Base-by-base conservation (phyloP, 805 yeast species). In the Cyberlindnera euphorbiae region DNA sequence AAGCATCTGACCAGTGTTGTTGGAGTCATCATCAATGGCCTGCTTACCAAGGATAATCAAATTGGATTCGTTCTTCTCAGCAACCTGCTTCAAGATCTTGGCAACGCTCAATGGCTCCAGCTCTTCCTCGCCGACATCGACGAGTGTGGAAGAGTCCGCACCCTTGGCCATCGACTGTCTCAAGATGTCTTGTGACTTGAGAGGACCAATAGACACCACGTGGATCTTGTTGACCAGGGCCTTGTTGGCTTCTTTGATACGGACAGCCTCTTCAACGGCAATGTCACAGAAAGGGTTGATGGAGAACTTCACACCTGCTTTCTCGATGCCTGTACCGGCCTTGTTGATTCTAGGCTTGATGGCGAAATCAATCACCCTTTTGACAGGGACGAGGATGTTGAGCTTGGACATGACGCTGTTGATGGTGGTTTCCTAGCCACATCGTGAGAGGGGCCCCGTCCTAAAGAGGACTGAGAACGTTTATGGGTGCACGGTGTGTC, bases 201-300 rank as follows among this genome's bases (percentile, higher is more conserved):
- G 54, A 22, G 93, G 82, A 3, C 97, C 97, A 47, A 89, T 84
- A 4, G 95, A 79, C 11, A 90, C 96, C 6, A 93, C 95, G 57
- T 89, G 96, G 45, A 90, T 79, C 33, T 70, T 66, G 47, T 87
- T 95, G 13, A 88, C 95, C 33, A 74, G 59, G 8, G 58, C 72
- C 53, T 80, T 79, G 58, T 82, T 63, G 26, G 68, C 67, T 48
- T 82, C 87, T 53, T 73, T 78, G 50, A 93, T 73, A 49, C 81
- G 75, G 28, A 89, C 67, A 1, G 97, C 95, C 61, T 93, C 98
- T 63, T 93, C 98, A 35, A 93, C 77, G 8, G 98, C 98, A 57
- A 93, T 93, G 63, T 93, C 98, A 64, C 95, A 93, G 63, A 93
- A 93, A 38, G 99, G 98, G 60, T 93, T 93, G 60, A 90, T 86